Base-by-base conservation (phyloP, 805 yeast species). In the Ogataea naganishii region DNA sequence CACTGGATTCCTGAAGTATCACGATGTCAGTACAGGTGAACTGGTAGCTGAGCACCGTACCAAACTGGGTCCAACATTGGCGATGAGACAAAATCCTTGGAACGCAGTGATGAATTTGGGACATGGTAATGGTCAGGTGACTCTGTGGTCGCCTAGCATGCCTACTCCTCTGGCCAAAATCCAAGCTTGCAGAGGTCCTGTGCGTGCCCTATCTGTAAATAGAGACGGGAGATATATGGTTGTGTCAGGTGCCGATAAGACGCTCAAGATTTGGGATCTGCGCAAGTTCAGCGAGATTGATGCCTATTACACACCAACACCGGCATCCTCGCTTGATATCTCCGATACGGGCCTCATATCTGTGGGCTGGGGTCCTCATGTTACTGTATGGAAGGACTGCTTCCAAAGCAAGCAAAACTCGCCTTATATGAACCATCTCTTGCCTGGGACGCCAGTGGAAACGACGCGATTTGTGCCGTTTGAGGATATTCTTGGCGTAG, bases 311-410 rank as follows among this genome's bases (percentile, higher is more conserved):
- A 69, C 72, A 5, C 96, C 95, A 14, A 82, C 95, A 0, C 96
- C 95, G 2, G 95, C 95, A 0, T 63, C 75, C 10, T 69, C 84
- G 14, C 58, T 86, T 13, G 75, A 76, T 41, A 76, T 88, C 22
- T 85, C 96, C 2, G 97, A 89, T 53, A 69, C 83, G 1, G 96
- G 96, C 1, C 62, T 92, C 14, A 55, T 92, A 20, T 75, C 92
- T 1, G 85, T 84, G n/a, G 80, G 94, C 4, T 84, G 96, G 84
- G 96, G 96, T 6, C 88, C 96, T 0, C 96, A 88, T 56, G 80
- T 89, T 3, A 84, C 94, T 2, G 65, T 92, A 3, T 92, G 97
- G 96, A 88, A 89, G 51, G 95, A 88, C 53, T 72, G 74, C 9
- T 69, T 81, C 40, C 77, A 69, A 33, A 34, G 46, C 5, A 80